Evolutionary conservation across 164 flowering plant genomes (phyloP).

Genomic region (Tetracentron sinense): DNA sequence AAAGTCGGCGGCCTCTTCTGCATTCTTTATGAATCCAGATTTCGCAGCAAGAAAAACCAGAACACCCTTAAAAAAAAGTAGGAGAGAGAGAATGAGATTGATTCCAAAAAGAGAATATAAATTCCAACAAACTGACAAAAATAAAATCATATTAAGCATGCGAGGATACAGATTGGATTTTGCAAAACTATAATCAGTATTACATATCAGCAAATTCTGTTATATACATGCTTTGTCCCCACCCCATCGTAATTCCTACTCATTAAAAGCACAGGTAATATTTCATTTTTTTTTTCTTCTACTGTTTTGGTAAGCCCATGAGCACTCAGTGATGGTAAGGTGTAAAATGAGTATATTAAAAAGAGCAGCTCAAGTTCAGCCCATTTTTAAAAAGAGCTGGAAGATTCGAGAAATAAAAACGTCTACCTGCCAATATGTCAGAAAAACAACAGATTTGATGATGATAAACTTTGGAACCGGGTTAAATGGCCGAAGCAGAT

Average conservation of each 20-base stretch:
- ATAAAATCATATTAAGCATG: background rate
- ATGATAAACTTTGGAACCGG: slow-evolving; percentile 95
- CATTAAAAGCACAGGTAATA: too few relatives aligned
- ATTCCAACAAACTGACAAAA: background rate
- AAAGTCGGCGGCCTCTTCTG: slow-evolving; percentile 83
- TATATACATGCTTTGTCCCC: background rate
- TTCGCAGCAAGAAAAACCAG: slow-evolving; percentile 95
- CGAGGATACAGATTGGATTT: background rate
- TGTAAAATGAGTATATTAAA: background rate
- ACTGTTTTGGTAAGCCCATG: background rate
- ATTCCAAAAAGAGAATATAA: background rate
- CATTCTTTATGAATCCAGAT: slow-evolving; percentile 63
- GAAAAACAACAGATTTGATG: slow-evolving; percentile 91
- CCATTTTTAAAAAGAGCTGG: background rate
- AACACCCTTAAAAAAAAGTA: slow-evolving; percentile 73
- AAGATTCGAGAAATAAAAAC: background rate
- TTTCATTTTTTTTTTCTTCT: background rate
- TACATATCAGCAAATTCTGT: background rate
- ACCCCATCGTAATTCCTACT: background rate
- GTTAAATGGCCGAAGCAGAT: slow-evolving; percentile 92
- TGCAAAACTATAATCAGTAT: background rate
- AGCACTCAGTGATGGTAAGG: background rate
- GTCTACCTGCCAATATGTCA: slow-evolving; percentile 97
- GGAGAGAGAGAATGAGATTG: background rate
- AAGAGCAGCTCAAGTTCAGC: background rate